Percentiles rank a stretch among this genome's conserved stretches.
Evolutionary conservation across 192 early-diverging fungal genomes (phyloP).

Genomic region (Rhizophagus clarus): DNA sequence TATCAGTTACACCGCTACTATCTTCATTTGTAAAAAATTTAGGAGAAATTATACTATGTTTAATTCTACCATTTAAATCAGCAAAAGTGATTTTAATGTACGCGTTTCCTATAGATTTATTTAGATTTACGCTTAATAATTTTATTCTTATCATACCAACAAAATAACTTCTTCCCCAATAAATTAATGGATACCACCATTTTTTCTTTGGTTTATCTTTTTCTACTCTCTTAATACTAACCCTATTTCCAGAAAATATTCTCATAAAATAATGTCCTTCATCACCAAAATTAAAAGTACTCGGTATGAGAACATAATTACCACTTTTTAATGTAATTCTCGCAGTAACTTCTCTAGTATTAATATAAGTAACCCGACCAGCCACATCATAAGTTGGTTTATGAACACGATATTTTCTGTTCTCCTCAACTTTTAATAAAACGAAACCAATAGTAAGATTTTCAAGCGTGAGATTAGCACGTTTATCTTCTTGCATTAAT

Average conservation of each 20-base stretch:
- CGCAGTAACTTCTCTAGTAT: conserved; percentile 43
- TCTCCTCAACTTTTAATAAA: conserved; percentile 42
- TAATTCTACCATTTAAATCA: conserved; percentile 15
- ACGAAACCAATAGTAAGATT: conserved; percentile 45
- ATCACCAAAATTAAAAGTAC: conserved; percentile 38
- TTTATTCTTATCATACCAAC: conserved; percentile 11
- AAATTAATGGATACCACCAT: conserved; percentile 27
- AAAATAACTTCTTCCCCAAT: conserved; percentile 19
- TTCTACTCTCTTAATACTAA: neutral
- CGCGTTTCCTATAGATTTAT: neutral
- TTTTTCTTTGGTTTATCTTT: conserved; percentile 25
- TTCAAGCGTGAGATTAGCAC: neutral
- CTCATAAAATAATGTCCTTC: conserved; percentile 46
- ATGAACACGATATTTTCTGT: conserved; percentile 48
- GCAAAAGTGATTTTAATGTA: conserved; percentile 23
- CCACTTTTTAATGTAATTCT: conserved; percentile 33
- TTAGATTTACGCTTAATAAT: neutral
- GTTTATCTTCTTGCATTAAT: conserved; percentile 47
- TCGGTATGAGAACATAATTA: conserved; percentile 46
- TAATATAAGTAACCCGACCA: conserved; percentile 44
- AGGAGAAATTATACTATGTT: neutral
- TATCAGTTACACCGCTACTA: neutral
- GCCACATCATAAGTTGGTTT: conserved; percentile 41
- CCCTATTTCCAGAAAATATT: conserved; percentile 30
- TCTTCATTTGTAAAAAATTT: neutral